Evolutionary conservation across 179 eudicot genomes (phyloP).

Genomic region (Patellifolia procumbens): DNA sequence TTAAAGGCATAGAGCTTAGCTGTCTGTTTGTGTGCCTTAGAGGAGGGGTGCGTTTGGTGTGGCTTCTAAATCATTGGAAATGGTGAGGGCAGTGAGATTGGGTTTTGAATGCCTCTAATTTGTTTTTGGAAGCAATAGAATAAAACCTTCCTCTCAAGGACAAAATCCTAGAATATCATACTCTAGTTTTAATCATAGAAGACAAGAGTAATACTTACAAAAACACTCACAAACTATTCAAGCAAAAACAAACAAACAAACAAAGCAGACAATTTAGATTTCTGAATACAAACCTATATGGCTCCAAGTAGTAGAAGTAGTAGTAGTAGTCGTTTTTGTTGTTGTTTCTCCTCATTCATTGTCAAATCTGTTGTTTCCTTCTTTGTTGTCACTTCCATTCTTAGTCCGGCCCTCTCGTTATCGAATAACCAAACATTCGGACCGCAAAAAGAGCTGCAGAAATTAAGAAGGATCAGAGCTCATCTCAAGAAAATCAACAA

Average conservation of each 20-base stretch:
- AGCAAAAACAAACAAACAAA: constrained; percentile 28
- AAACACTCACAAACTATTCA: constrained; percentile 22
- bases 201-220: constrained; percentile 70
- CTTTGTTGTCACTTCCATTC: constrained; percentile 26
- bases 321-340: not conserved
- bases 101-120: constrained; percentile 21
- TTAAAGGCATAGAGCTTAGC: constrained; percentile 18
- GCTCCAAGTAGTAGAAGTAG: constrained; percentile 27
- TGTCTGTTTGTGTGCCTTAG: constrained; percentile 16
- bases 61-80: constrained; percentile 22
- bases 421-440: constrained; percentile 58
- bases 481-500: constrained; percentile 72
- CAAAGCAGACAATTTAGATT: constrained; percentile 26
- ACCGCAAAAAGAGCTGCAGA: constrained; percentile 58
- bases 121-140: constrained; percentile 27
- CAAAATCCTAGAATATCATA: constrained; percentile 56
- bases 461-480: constrained; percentile 53
- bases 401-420: constrained; percentile 33
- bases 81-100: constrained; percentile 17
- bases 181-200: constrained; percentile 45
- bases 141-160: constrained; percentile 35
- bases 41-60: not conserved
- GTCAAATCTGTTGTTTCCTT: constrained; percentile 45
- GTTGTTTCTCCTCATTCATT: constrained; percentile 42
- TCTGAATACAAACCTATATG: constrained; percentile 29